Base-by-base conservation (phyloP, 768 basidiomycete genomes). In the Phanerodontia chrysosporium region DNA sequence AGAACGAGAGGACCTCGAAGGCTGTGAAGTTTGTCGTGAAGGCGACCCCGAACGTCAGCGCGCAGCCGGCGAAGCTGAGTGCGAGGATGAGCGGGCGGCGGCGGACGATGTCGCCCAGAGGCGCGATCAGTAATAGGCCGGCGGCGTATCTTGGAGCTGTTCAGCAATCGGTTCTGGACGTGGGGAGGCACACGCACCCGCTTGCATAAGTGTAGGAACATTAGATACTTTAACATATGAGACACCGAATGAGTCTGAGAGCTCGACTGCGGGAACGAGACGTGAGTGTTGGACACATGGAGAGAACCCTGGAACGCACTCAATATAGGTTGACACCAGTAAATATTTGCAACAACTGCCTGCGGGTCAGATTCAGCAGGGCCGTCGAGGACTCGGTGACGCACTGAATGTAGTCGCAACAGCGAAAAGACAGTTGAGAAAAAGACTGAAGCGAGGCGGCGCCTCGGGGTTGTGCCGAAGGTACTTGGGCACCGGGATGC, bases 61-160 rank as follows among this genome's bases (percentile, higher is more conserved):
- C 66, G 0, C 80, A 78, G 0, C 85, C 83, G 21, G 79, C 42
- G 0, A 79, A 60, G 42, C 89, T 73, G 16, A 90, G 70, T 18
- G 76, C 61, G 28, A 95, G 75, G 30, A 88, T 77, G 0, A 95
- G 76, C 49, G 83, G 86, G 10, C 92, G 78, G 39, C 92, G 76
- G 24, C 87, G 86, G 30, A 91, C 79, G 22, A 94, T 78, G 69
- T 95, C 92, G 8, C 92, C 92, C 0, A 92, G 75, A 2, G 93
- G 92, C 0, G 89, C 81, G 56, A 94, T 82, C 25, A 94, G 70
- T 5, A 93, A 69, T 1, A 62, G 49, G 30, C 67, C 67, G 10
- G 60, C 54, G 24, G 62, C 66, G 54, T 68, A 68, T 6, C 67
- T n/a, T 68, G 39, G 32, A 35, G 32, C 6, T 6, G 7, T 6